Evolutionary conservation across 2,329 filamentous ascomycete species (phyloP), one percentile per base, ranked within the genome.

Genomic region (Xylariaceae sp.): DNA sequence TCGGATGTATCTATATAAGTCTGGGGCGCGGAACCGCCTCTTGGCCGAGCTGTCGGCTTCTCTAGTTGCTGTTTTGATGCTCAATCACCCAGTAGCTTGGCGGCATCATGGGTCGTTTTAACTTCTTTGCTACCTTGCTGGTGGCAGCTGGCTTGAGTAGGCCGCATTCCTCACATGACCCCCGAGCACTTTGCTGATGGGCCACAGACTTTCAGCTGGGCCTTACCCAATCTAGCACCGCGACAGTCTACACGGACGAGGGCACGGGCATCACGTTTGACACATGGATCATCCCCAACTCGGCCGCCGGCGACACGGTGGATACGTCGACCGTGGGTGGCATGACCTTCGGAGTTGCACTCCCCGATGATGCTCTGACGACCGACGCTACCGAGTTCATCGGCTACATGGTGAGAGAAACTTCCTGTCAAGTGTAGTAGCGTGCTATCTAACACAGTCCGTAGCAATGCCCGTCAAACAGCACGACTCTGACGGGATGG

Each of bases 301-400:
- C 15, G 13, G 39, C 47, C 21, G 38, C 43, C 8, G 42, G 41
- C 21, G 42, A 31, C 19, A 21, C 35, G 10, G 12, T 8, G 22
- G 53, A 59, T 33, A 55, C 55, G 5, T 53, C 61, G 7, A 61
- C 61, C 12, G 43, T 50, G 31, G 68, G 65, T 36, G 65, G 65
- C 22, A 61, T 71, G 32, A 67, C 64, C 19, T 72, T 72, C 31
- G 75, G 75, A 47, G 46, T 79, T 32, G 69, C 68, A 2, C 57
- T 79, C 12, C 75, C 75, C 5, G 44, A 53, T 12, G 56, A 67
- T 47, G 70, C 69, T 2, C 42, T 67, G 29, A 64, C 57, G 0
- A 63, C 51, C 15, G 64, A 69, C 33, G 61, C 65, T 5, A 64
- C 58, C 28, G 76, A 80, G 49, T 78, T 77, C 44, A 72, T 80